Conservation (phyloP, 495 filamentous ascomycete species). For the Penicillium antarcticum region DNA sequence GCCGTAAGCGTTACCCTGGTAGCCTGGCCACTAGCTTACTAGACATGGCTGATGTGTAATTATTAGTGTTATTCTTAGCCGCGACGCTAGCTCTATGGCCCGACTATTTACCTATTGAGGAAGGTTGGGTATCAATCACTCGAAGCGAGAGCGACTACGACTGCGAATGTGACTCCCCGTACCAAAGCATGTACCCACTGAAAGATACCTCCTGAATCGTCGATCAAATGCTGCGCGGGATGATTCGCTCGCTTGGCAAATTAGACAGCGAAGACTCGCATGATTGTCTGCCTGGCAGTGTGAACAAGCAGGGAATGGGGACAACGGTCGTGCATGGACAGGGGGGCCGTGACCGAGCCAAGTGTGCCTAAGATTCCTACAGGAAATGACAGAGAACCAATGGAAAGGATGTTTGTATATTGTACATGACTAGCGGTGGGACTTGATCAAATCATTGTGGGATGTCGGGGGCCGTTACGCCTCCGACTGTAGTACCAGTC, state of each 20-base stretch:
- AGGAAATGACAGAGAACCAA: neutral
- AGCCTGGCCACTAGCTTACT: neutral
- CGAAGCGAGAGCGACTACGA: neutral
- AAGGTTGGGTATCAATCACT: neutral
- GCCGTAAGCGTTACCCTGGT: too few relatives aligned
- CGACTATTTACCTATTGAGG: conserved; percentile 1
- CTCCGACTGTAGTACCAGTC: neutral
- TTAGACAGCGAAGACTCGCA: neutral
- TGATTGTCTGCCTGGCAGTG: neutral
- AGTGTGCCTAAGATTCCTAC: neutral
- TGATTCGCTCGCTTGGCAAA: neutral
- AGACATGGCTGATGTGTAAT: neutral
- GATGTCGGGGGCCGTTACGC: neutral
- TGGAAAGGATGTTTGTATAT: neutral
- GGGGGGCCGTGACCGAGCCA: neutral
- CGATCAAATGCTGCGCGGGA: too few relatives aligned
- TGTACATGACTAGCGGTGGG: neutral
- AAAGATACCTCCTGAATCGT: neutral
- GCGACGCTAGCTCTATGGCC: neutral
- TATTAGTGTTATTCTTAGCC: neutral
- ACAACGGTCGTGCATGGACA: conserved; percentile 15
- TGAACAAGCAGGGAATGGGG: neutral
- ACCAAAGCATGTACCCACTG: neutral
- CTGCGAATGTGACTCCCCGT: neutral
- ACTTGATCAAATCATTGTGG: too few relatives aligned